Evolutionary conservation across 768 basidiomycete species (phyloP), one percentile per base, ranked within the genome.

Genomic region (Suillus placidus): DNA sequence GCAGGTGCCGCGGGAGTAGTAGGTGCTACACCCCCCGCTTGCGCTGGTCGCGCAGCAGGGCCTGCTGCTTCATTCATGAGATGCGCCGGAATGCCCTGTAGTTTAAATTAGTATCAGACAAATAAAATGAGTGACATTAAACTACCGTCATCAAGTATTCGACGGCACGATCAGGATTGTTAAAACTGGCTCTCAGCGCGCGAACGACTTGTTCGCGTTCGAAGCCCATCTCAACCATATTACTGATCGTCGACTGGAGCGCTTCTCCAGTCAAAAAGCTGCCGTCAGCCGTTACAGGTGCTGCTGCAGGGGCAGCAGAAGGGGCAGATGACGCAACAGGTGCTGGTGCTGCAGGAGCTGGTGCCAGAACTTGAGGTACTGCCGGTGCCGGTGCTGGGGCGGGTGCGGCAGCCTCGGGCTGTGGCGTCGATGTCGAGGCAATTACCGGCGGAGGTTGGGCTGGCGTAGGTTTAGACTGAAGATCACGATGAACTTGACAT

Each of bases 81-180:
- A 75, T 88, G 88, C 40, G 85, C 81, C 4, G 95, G 93, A 68
- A 95, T 94, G 49, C 93, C 95, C 94, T 95, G 64, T 37, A 26
- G 30, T 34, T 30, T 32, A 63, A 64, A 64, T 67, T 69, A 61
- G 71, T 18, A 61, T 57, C n/a, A 42, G 37, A 57, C 45, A 64
- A 30, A 60, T 58, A 42, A 55, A 26, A 55, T 47, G 56, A 69
- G 57, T 12, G 49, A 62, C 35, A 23, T 14, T 14, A 80, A n/a
- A 90, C 69, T 71, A 96, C 97, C 66, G 74, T 97, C 87, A 99
- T 90, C 63, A 99, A 81, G 78, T 99, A 99, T 77, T 99, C 97
- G n/a, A 95, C 97, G 8, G 97, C 97, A 37, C 97, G 87, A 71
- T 99, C 95, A 9, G 97, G 93, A 79, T 99, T 99, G 79, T 99